Percentiles rank a stretch among this genome's conserved stretches.
These are phyloP conservation scores for Podospora conica DNA, from an alignment of 495 filamentous ascomycete species.

Conservation along the genomic window DNA sequence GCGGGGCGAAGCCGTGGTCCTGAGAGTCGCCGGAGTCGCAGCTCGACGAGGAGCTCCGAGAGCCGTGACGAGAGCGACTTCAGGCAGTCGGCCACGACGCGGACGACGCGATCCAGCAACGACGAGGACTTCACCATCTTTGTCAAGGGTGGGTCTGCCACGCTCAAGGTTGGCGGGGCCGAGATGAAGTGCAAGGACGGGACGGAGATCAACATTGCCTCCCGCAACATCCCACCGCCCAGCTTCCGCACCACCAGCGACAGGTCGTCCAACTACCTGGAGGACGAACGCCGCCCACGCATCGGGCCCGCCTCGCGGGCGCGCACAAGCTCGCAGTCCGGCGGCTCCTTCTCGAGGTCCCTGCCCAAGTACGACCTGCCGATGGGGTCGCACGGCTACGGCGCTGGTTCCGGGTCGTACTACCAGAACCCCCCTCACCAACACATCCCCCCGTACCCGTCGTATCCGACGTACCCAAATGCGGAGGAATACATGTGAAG, in stretches of 20 bases:
- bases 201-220: slow-evolving; percentile 47
- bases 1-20: slow-evolving; percentile 30
- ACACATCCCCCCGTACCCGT: slow-evolving; percentile 13
- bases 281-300: slow-evolving; percentile 40
- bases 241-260: slow-evolving; percentile 33
- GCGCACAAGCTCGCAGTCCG: slow-evolving; percentile 37
- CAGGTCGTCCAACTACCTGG: slow-evolving; percentile 33
- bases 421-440: slow-evolving; percentile 2
- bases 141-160: slow-evolving; percentile 38
- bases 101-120: slow-evolving; percentile 44
- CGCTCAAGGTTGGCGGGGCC: slow-evolving; percentile 42
- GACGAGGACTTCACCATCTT: slow-evolving; percentile 52
- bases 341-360: slow-evolving; percentile 34
- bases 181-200: slow-evolving; percentile 49
- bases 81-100: slow-evolving; percentile 47
- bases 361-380: slow-evolving; percentile 20
- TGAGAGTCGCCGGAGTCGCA: slow-evolving; percentile 34
- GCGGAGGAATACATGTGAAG: not conserved
- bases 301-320: slow-evolving; percentile 32
- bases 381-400: not conserved
- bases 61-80: slow-evolving; percentile 55
- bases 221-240: slow-evolving; percentile 16
- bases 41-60: slow-evolving; percentile 46
- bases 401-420: slow-evolving; percentile 9
- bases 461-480: slow-evolving; percentile 11